These are phyloP conservation scores for Colletotrichum lini DNA, from an alignment of 2,329 filamentous ascomycete species.

Conservation along the genomic window DNA sequence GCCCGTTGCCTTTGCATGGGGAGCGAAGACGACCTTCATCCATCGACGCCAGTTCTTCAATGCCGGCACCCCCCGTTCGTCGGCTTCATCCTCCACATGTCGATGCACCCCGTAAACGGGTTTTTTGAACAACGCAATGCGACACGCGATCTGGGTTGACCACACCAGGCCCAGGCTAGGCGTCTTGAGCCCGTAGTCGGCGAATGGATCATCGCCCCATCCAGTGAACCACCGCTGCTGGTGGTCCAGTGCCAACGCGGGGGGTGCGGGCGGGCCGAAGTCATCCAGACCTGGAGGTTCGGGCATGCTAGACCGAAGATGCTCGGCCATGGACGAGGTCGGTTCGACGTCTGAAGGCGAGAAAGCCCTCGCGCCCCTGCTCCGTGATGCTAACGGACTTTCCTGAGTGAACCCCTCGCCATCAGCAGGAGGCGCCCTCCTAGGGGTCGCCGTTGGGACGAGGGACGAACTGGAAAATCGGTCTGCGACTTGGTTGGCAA, in stretches of 20 bases:
- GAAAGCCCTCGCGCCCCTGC: slow-evolving; percentile 48
- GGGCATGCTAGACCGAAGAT: slow-evolving; percentile 53
- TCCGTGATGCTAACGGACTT: slow-evolving; percentile 66
- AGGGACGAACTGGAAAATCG: slow-evolving; percentile 69
- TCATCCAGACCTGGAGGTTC: slow-evolving; percentile 59
- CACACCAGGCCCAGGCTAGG: slow-evolving; percentile 90
- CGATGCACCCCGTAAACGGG: slow-evolving; percentile 63
- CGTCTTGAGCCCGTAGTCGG: slow-evolving; percentile 76
- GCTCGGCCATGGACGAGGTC: slow-evolving; percentile 57
- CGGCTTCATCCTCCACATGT: slow-evolving; percentile 56
- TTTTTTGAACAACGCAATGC: slow-evolving; percentile 84
- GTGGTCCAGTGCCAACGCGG: slow-evolving; percentile 82
- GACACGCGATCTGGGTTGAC: slow-evolving; percentile 88
- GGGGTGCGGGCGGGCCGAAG: slow-evolving; percentile 52
- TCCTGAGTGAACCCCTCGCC: slow-evolving; percentile 53
- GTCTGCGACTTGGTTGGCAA: slow-evolving; percentile 96
- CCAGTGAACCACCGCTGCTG: slow-evolving; percentile 97
- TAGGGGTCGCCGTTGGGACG: slow-evolving; percentile 43
- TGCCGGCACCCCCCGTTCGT: slow-evolving; percentile 58
- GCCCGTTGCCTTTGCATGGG: slow-evolving; percentile 74
- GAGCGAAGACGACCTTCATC: slow-evolving; percentile 92
- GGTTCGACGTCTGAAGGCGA: slow-evolving; percentile 50
- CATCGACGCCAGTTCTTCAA: slow-evolving; percentile 78
- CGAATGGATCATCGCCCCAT: slow-evolving; percentile 81
- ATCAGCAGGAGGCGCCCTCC: slow-evolving; percentile 43